These are phyloP conservation scores for Thamnidium elegans DNA, from an alignment of 192 early-diverging fungal genomes.

Conservation along the genomic window DNA sequence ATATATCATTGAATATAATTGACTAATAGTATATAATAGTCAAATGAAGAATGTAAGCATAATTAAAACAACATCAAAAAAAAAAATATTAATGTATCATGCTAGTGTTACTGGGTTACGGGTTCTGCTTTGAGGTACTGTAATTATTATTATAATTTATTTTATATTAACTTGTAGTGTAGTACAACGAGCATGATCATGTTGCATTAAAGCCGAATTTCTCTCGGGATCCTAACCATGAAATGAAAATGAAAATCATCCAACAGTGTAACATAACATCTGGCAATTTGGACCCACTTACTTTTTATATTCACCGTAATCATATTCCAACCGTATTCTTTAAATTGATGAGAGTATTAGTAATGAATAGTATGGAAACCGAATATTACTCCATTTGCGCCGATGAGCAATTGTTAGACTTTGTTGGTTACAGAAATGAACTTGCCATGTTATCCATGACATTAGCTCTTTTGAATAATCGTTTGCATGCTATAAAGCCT, in stretches of 20 bases:
- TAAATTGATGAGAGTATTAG: conserved; percentile 60
- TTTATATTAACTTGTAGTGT: neutral
- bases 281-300: conserved; percentile 22
- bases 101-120: conserved; percentile 61
- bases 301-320: conserved; percentile 46
- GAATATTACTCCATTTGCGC: conserved; percentile 7
- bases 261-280: conserved; percentile 31
- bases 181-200: conserved; percentile 53
- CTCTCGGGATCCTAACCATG: conserved; percentile 47
- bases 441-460: conserved; percentile 51
- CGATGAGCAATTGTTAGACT: conserved; percentile 25
- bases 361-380: conserved; percentile 59
- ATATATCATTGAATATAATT: neutral
- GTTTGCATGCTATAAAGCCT: conserved; percentile 22
- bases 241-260: conserved; percentile 46
- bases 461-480: conserved; percentile 41
- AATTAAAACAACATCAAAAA: neutral
- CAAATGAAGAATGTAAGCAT: conserved; percentile 66
- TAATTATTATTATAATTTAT: neutral
- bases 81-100: neutral
- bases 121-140: conserved; percentile 57
- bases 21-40: conserved; percentile 21
- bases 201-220: conserved; percentile 62
- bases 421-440: conserved; percentile 56
- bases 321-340: conserved; percentile 46